These are phyloP conservation scores for Pyricularia sp. DNA, from an alignment of 2,329 filamentous ascomycete species.

Conservation along the genomic window DNA sequence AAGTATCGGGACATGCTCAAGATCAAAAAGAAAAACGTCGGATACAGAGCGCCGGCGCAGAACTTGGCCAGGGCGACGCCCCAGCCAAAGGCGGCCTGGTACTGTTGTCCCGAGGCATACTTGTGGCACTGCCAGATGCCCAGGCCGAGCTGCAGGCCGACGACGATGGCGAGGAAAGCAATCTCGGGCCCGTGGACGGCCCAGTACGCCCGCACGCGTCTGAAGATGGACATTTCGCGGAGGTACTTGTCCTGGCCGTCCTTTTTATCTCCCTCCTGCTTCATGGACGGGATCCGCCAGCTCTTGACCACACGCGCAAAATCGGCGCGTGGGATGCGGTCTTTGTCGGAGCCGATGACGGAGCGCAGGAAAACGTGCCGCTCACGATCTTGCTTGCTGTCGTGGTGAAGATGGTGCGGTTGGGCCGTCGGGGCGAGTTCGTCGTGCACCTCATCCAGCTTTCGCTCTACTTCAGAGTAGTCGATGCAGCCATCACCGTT, in stretches of 20 bases:
- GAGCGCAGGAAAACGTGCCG: slow-evolving; percentile 38
- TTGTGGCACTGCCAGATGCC: slow-evolving; percentile 43
- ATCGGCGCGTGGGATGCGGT: slow-evolving; percentile 29
- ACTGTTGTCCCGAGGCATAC: slow-evolving; percentile 29
- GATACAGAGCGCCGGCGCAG: slow-evolving; percentile 39
- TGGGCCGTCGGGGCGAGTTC: slow-evolving; percentile 31
- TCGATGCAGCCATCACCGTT: slow-evolving; percentile 37
- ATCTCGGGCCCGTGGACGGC: slow-evolving; percentile 40
- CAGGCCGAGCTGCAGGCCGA: slow-evolving; percentile 33
- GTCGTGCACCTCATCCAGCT: slow-evolving; percentile 38
- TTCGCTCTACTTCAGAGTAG: slow-evolving; percentile 37
- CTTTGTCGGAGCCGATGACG: slow-evolving; percentile 29
- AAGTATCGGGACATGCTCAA: slow-evolving; percentile 45
- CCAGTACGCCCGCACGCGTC: slow-evolving; percentile 38
- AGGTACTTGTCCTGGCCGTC: slow-evolving; percentile 28
- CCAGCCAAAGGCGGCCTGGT: slow-evolving; percentile 39
- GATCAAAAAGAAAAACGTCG: slow-evolving; percentile 44
- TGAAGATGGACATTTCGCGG: slow-evolving; percentile 28
- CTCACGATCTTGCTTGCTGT: slow-evolving; percentile 21
- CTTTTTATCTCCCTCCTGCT: slow-evolving; percentile 32
- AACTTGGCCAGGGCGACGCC: slow-evolving; percentile 42
- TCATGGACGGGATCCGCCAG: slow-evolving; percentile 35
- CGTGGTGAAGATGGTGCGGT: slow-evolving; percentile 28
- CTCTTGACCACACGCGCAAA: slow-evolving; percentile 29
- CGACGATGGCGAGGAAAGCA: slow-evolving; percentile 33